Percentiles rank a stretch among this genome's conserved stretches.
Evolutionary conservation across 805 yeast genomes (phyloP).

Genomic region (Debaryomyces tyrocola): DNA sequence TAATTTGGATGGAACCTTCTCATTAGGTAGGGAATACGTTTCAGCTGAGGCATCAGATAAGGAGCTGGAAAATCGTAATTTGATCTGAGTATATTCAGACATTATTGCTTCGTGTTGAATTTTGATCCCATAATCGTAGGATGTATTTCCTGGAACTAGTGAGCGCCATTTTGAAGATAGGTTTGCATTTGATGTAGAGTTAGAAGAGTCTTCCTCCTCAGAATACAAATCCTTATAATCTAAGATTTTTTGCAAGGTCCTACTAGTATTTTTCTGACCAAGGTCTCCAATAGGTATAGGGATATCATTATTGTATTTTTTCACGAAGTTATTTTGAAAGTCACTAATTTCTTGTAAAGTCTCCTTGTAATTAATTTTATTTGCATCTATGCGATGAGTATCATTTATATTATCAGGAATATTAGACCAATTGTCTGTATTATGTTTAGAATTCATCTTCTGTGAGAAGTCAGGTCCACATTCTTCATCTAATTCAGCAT

Average conservation of each 20-base stretch:
- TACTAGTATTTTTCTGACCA: conserved; percentile 12
- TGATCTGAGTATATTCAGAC: conserved; percentile 36
- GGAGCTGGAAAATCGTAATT: conserved; percentile 30
- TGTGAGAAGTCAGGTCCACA: not conserved
- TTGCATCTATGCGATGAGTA: not conserved
- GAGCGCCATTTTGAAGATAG: too few relatives aligned
- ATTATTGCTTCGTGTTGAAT: conserved; percentile 38
- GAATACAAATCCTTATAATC: conserved; percentile 28
- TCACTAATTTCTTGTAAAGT: conserved; percentile 27
- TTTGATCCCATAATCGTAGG: conserved; percentile 18
- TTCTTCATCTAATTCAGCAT: conserved; percentile 5
- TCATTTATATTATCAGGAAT: not conserved
- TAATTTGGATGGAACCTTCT: not conserved
- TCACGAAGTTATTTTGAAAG: conserved; percentile 31
- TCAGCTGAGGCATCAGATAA: not conserved
- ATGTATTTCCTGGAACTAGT: not conserved
- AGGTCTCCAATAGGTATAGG: not conserved
- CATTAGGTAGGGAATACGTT: not conserved
- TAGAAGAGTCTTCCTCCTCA: not conserved
- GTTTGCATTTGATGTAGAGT: not conserved
- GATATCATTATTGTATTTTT: conserved; percentile 11
- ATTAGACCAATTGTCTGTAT: too few relatives aligned
- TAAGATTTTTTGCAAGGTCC: conserved; percentile 36
- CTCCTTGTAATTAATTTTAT: not conserved
- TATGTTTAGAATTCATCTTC: too few relatives aligned